A percentile compares a stretch with the other conserved stretches of the same genome.
Conservation (phyloP, 1,139 yeast species). For the Wickerhamiella pararugosa region DNA sequence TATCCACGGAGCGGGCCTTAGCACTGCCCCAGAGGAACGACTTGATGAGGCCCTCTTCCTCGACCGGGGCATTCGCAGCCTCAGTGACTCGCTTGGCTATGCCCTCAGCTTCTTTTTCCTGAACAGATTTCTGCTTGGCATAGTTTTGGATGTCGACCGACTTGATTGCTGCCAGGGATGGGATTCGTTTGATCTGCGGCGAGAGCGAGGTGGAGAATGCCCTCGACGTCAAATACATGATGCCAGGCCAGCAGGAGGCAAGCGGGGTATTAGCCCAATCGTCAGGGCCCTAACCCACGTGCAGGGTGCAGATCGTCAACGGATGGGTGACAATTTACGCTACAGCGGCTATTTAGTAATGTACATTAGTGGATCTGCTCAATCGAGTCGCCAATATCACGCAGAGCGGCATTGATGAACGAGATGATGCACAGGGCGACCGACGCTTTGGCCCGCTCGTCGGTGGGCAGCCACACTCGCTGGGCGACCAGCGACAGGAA, state of each 20-base stretch:
- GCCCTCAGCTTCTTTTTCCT: constrained; percentile 8
- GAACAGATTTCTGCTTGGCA: constrained; percentile 6
- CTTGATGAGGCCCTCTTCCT: constrained; percentile 17
- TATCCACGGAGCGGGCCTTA: constrained; percentile 23
- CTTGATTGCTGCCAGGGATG: constrained; percentile 25
- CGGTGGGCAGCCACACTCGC: constrained; percentile 3
- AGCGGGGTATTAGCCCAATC: no score
- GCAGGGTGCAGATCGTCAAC: no score
- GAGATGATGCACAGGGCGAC: constrained; percentile 12
- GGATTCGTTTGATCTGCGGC: constrained; percentile 11
- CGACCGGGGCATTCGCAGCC: neutral
- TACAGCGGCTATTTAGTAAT: no score
- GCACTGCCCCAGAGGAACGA: constrained; percentile 27
- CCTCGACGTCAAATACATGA: neutral
- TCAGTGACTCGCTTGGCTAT: constrained; percentile 3
- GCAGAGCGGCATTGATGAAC: constrained; percentile 13
- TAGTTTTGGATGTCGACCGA: constrained; percentile 23
- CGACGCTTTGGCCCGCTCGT: constrained; percentile 4
- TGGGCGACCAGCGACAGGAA: constrained; percentile 11
- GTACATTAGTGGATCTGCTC: neutral
- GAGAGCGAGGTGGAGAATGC: neutral
- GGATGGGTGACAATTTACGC: no score
- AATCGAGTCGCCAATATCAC: constrained; percentile 13
- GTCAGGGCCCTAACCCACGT: no score
- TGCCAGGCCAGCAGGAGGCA: neutral